Percentiles rank a stretch among this genome's conserved stretches.
phyloP scores from a whole-genome alignment of 148 eudicot genomes.

The Amaranthus palmeri region DNA sequence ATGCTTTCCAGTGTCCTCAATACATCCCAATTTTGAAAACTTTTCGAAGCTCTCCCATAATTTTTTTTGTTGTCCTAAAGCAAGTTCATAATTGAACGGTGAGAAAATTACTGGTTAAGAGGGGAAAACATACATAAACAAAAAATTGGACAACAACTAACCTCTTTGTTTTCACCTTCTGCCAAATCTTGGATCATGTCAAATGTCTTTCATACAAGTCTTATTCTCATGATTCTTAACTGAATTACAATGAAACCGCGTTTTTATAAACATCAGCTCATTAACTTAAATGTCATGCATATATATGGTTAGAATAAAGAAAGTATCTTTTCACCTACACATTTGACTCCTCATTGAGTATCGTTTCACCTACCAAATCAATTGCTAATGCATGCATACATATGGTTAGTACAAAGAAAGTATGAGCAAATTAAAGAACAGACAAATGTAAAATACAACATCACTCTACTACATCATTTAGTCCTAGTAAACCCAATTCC shows the following conservation, averaged over 20 bases:
- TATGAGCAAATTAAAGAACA: too few relatives aligned
- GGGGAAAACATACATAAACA: not conserved
- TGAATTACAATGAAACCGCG: conserved; percentile 16
- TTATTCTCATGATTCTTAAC: conserved; percentile 96
- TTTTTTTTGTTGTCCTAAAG: conserved; percentile 80
- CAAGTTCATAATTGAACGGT: not conserved
- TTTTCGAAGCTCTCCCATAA: conserved; percentile 99
- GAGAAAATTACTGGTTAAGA: not conserved
- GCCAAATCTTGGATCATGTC: conserved; percentile 96
- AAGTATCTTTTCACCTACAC: too few relatives aligned
- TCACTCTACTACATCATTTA: too few relatives aligned
- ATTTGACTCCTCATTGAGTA: too few relatives aligned
- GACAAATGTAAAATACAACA: too few relatives aligned
- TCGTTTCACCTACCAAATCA: too few relatives aligned
- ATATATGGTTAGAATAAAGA: too few relatives aligned
- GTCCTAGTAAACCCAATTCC: too few relatives aligned
- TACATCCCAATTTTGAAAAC: conserved; percentile 87
- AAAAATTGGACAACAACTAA: conserved; percentile 21
- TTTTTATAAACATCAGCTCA: not conserved
- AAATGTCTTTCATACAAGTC: conserved; percentile 90
- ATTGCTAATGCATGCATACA: too few relatives aligned
- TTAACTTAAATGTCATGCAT: not conserved
- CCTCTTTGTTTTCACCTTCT: conserved; percentile 92
- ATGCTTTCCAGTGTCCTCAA: conserved; percentile 96
- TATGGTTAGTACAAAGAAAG: too few relatives aligned